Evolutionary conservation across 345 rosid genomes (phyloP).

Genomic region (Populus deltoides): DNA sequence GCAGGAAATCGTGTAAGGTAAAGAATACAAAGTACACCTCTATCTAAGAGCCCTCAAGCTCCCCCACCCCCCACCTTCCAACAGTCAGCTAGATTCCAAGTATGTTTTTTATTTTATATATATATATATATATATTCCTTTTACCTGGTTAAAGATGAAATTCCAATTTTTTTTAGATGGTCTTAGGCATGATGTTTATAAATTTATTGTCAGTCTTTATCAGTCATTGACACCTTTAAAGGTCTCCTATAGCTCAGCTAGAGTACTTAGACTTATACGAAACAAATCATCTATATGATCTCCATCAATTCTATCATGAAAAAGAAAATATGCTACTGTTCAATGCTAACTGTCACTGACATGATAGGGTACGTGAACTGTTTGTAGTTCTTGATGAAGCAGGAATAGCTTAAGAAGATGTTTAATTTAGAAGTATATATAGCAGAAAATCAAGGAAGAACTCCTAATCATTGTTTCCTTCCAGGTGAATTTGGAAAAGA

Average conservation of each 20-base stretch:
- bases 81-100: background rate
- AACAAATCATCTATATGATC: background rate
- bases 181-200: background rate
- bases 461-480: background rate
- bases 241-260: background rate
- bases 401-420: background rate
- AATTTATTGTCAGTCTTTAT: background rate
- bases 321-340: background rate
- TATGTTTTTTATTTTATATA: background rate
- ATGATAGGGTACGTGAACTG: background rate
- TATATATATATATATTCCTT: background rate
- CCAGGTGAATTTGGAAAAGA: background rate
- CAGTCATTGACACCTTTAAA: background rate
- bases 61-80: background rate
- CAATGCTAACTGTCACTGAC: background rate
- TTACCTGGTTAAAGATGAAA: background rate
- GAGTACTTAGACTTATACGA: background rate
- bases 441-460: background rate
- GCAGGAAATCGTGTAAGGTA: background rate
- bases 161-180: background rate
- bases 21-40: slow-evolving; percentile 2
- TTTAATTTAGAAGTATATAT: background rate
- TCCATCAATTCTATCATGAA: background rate
- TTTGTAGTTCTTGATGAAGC: background rate
- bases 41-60: slow-evolving; percentile 1